These are phyloP conservation scores for Candida corydali DNA, from an alignment of 805 yeast species.

Conservation along the genomic window DNA sequence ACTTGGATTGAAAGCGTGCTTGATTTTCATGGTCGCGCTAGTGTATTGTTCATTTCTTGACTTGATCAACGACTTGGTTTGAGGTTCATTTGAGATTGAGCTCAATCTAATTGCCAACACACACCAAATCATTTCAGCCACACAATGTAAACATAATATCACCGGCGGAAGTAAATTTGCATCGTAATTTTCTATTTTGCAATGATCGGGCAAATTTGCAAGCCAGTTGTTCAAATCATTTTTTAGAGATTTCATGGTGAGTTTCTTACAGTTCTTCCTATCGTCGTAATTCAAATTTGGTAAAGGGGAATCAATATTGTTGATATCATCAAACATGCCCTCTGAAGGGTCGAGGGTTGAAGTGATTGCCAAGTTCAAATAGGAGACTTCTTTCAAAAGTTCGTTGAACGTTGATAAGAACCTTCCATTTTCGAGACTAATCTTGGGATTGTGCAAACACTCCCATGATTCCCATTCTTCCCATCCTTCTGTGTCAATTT, in stretches of 20 bases:
- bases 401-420: conserved; percentile 18
- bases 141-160: conserved; percentile 15
- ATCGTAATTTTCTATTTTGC: conserved; percentile 10
- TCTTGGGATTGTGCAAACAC: conserved; percentile 7
- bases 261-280: conserved; percentile 6
- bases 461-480: conserved; percentile 25
- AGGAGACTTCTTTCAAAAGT: conserved; percentile 13
- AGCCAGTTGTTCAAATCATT: conserved; percentile 9
- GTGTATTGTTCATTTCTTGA: conserved; percentile 14
- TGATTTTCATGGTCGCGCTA: conserved; percentile 11
- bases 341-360: conserved; percentile 15
- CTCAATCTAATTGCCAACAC: conserved; percentile 14
- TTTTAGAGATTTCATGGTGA: conserved; percentile 13
- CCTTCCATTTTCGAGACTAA: conserved; percentile 17
- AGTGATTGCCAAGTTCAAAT: conserved; percentile 19
- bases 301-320: neutral
- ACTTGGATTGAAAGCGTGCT: conserved; percentile 9
- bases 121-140: conserved; percentile 16
- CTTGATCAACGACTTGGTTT: conserved; percentile 8
- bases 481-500: conserved; percentile 19
- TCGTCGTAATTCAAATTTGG: conserved; percentile 4
- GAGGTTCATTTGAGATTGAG: conserved; percentile 7
- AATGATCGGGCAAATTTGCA: conserved; percentile 13
- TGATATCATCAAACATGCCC: conserved; percentile 8
- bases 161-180: conserved; percentile 11